A percentile compares a stretch with the other conserved stretches of the same genome.
phyloP scores from a whole-genome alignment of 2,329 filamentous ascomycete genomes.

The Phaeosphaeria sp. region DNA sequence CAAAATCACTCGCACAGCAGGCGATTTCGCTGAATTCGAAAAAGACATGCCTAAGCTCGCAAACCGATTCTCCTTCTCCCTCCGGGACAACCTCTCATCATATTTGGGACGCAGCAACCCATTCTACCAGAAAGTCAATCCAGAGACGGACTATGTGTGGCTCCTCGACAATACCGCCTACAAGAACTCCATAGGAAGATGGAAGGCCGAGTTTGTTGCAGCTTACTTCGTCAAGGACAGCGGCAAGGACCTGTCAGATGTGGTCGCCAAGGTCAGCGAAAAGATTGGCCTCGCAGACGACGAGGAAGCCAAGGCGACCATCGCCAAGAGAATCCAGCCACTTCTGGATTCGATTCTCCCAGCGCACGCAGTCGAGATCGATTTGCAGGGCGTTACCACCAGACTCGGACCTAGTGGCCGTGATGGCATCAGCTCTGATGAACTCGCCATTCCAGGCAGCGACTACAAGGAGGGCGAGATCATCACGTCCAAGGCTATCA shows the following conservation, averaged over 20 bases:
- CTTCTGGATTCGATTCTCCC: conserved; percentile 80
- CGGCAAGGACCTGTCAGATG: conserved; percentile 69
- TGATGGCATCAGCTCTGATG: conserved; percentile 74
- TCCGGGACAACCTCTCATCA: conserved; percentile 49
- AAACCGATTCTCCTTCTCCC: conserved; percentile 42
- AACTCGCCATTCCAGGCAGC: conserved; percentile 56
- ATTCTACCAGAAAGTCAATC: conserved; percentile 57
- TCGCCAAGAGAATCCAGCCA: conserved; percentile 73
- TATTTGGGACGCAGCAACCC: conserved; percentile 50
- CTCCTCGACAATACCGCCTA: conserved; percentile 89
- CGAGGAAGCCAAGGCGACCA: conserved; percentile 61
- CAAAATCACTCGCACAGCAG: conserved; percentile 35
- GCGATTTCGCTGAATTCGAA: conserved; percentile 45
- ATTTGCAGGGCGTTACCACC: conserved; percentile 56
- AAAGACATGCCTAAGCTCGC: conserved; percentile 43
- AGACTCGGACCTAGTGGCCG: conserved; percentile 71
- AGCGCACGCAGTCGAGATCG: conserved; percentile 70
- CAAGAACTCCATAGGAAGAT: conserved; percentile 59
- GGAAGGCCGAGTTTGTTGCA: conserved; percentile 84
- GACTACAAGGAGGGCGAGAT: conserved; percentile 46
- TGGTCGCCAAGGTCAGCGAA: conserved; percentile 74
- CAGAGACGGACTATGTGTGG: conserved; percentile 79
- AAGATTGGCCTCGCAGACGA: conserved; percentile 67
- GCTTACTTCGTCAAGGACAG: conserved; percentile 80
- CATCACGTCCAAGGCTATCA: conserved; percentile 38